A percentile compares a stretch with the other conserved stretches of the same genome.
Conservation (phyloP, 257 asterid species). For the Fraxinus quadrangulata region DNA sequence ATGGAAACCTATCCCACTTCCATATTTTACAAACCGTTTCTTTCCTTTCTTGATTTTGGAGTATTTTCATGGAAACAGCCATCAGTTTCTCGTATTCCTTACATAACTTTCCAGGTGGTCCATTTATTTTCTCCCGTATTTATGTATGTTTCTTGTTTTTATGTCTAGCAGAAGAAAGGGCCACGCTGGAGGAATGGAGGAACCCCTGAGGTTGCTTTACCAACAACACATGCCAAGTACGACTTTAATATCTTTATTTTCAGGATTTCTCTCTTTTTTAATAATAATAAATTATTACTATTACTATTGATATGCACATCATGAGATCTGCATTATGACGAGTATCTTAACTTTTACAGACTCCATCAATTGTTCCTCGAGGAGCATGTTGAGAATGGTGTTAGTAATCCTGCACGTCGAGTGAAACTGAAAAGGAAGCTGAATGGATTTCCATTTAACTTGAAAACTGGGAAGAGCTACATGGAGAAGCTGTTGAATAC, state of each 20-base stretch:
- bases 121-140: constrained; percentile 7
- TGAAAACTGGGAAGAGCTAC: constrained; percentile 74
- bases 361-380: constrained; percentile 84
- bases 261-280: background rate
- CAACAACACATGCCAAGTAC: constrained; percentile 80
- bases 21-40: background rate
- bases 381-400: constrained; percentile 68
- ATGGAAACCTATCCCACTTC: background rate
- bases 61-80: background rate
- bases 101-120: constrained; percentile 11
- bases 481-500: constrained; percentile 64
- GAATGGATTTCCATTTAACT: constrained; percentile 75
- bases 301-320: constrained; percentile 4
- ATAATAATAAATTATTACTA: too few species aligned
- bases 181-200: constrained; percentile 72
- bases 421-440: constrained; percentile 79
- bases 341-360: constrained; percentile 45
- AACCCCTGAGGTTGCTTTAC: constrained; percentile 57
- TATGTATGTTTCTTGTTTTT: constrained; percentile 7
- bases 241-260: constrained; percentile 30
- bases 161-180: constrained; percentile 66
- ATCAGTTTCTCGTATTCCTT: constrained; percentile 12
- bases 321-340: constrained; percentile 13
- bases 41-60: background rate
- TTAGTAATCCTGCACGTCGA: constrained; percentile 51